These are phyloP conservation scores for Trapa incisa DNA, from an alignment of 345 rosid genomes.

Conservation along the genomic window DNA sequence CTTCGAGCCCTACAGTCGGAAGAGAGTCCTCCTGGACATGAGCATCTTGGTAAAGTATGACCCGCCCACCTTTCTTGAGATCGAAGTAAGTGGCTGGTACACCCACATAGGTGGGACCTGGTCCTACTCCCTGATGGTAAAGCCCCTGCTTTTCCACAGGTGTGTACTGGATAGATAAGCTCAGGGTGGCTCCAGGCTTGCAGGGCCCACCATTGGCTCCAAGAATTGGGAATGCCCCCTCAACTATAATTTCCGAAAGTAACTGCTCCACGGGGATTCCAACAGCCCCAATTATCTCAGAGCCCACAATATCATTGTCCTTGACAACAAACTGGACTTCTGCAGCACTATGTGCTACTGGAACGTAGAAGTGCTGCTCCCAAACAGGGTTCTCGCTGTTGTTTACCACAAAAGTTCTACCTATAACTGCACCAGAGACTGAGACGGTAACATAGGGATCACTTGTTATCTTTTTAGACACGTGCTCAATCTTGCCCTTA, in stretches of 20 bases:
- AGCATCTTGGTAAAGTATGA: slow-evolving; percentile 88
- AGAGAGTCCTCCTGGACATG: slow-evolving; percentile 54
- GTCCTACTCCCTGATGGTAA: slow-evolving; percentile 48
- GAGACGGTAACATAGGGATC: slow-evolving; percentile 84
- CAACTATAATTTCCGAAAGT: slow-evolving; percentile 31
- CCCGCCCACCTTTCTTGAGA: slow-evolving; percentile 63
- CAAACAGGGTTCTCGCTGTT: slow-evolving; percentile 72
- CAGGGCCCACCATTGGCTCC: slow-evolving; percentile 52
- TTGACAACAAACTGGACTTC: slow-evolving; percentile 78
- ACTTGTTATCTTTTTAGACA: slow-evolving; percentile 53
- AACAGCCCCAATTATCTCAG: slow-evolving; percentile 71
- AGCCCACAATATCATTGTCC: slow-evolving; percentile 70
- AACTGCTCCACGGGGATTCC: slow-evolving; percentile 59
- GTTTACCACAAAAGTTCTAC: slow-evolving; percentile 64
- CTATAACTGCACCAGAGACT: slow-evolving; percentile 60
- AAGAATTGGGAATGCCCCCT: slow-evolving; percentile 62
- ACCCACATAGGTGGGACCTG: slow-evolving; percentile 43
- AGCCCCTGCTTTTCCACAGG: slow-evolving; percentile 38
- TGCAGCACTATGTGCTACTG: slow-evolving; percentile 65
- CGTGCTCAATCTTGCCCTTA: slow-evolving; percentile 38
- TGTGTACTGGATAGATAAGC: slow-evolving; percentile 51
- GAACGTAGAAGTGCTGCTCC: slow-evolving; percentile 75
- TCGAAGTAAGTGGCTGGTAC: slow-evolving; percentile 85
- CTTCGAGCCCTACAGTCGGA: slow-evolving; percentile 49
- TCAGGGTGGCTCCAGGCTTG: slow-evolving; percentile 56